A percentile compares a stretch with the other conserved stretches of the same genome.
phyloP scores from a whole-genome alignment of 2,329 filamentous ascomycete species.

The Bipolaris sorokiniana region DNA sequence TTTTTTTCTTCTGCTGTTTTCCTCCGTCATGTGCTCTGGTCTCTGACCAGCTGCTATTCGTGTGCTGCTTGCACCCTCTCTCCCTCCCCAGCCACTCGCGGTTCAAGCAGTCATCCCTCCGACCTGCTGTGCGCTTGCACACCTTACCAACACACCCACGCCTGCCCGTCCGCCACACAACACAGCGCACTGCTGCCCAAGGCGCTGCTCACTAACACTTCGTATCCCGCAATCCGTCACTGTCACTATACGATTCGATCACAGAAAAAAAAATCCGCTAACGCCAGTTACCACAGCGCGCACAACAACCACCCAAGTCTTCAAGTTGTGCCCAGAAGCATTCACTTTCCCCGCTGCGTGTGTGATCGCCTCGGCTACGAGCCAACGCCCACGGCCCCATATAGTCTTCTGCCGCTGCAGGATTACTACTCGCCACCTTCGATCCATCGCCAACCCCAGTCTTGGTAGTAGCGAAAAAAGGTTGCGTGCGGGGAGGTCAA shows the following conservation, averaged over 20 bases:
- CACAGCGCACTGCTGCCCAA: conserved; percentile 3
- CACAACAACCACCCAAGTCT: conserved; percentile 5
- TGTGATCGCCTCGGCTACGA: conserved; percentile 12
- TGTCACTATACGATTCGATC: not conserved
- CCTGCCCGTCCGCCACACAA: conserved; percentile 1
- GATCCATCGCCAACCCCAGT: conserved; percentile 15
- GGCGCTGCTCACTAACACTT: not conserved
- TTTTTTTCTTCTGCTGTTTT: conserved; percentile 4
- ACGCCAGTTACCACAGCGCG: conserved; percentile 23
- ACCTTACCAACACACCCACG: not conserved
- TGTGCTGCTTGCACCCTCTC: conserved; percentile 7
- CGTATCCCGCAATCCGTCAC: not conserved
- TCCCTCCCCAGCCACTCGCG: not conserved
- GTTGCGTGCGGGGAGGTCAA: conserved; percentile 50
- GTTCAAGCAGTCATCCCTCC: conserved; percentile 10
- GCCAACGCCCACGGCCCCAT: conserved; percentile 7
- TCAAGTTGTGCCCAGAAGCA: conserved; percentile 18
- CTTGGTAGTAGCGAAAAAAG: conserved; percentile 27
- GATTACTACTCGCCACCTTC: conserved; percentile 3
- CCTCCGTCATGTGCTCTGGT: conserved; percentile 7
- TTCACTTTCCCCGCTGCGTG: conserved; percentile 12
- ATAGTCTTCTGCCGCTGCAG: conserved; percentile 15
- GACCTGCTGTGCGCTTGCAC: conserved; percentile 6
- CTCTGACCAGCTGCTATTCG: conserved; percentile 2
- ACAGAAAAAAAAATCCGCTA: conserved; percentile 16